Conservation (phyloP, 2,329 filamentous ascomycete genomes). For the Colletotrichum sojae region DNA sequence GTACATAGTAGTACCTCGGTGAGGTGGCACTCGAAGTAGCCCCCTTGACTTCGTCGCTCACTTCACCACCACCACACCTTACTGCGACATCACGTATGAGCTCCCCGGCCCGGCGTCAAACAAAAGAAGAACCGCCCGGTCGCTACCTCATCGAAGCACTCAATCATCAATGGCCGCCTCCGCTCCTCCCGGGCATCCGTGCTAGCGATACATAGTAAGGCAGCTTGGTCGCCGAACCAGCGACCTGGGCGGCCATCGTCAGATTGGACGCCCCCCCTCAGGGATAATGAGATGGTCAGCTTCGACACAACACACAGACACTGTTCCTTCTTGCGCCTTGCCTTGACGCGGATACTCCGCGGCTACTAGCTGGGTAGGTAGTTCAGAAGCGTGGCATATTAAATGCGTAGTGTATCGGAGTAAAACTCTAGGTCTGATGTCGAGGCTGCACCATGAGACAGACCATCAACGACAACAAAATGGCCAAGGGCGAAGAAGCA, state of each 20-base stretch:
- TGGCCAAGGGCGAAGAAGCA: conserved; percentile 1
- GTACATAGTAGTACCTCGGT: neutral
- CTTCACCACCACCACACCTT: neutral
- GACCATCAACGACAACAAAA: too few species aligned
- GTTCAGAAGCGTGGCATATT: conserved; percentile 1
- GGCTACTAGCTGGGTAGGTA: too few species aligned
- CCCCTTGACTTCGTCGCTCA: too few species aligned
- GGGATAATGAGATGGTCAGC: conserved; percentile 12
- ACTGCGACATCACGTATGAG: neutral
- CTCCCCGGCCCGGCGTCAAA: neutral
- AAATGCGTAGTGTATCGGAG: too few species aligned
- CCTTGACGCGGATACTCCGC: neutral
- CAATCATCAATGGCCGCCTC: too few species aligned
- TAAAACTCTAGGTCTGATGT: conserved; percentile 9
- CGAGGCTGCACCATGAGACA: neutral
- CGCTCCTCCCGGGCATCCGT: too few species aligned
- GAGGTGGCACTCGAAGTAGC: neutral
- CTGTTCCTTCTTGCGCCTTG: conserved; percentile 13
- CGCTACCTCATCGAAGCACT: neutral
- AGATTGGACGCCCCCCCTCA: conserved; percentile 9
- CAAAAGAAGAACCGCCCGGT: conserved; percentile 4
- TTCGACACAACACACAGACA: conserved; percentile 15
- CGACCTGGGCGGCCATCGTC: conserved; percentile 15
- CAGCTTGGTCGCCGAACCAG: neutral
- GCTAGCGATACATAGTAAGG: neutral